A percentile compares a stretch with the other conserved stretches of the same genome.
These are phyloP conservation scores for Catunica adiposa DNA, from an alignment of 2,329 filamentous ascomycete species.

Conservation along the genomic window DNA sequence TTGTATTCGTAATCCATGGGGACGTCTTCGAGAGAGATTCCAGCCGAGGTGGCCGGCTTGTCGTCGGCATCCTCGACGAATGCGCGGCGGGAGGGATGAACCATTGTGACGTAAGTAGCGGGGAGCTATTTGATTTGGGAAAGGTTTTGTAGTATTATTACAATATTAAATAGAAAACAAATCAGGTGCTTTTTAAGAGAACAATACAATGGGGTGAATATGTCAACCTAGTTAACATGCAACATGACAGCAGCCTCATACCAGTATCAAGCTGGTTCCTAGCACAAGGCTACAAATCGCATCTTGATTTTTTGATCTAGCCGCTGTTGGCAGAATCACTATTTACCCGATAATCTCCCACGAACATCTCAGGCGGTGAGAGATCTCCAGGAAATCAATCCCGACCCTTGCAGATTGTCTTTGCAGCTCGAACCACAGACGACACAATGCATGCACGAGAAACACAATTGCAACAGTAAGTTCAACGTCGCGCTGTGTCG, in stretches of 20 bases:
- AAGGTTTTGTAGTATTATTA: not conserved
- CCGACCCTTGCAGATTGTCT: not conserved
- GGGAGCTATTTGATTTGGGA: slow-evolving; percentile 10
- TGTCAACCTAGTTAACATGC: not conserved
- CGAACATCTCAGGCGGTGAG: not conserved
- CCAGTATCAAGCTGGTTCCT: not conserved
- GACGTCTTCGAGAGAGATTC: slow-evolving; percentile 33
- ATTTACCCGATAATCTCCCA: slow-evolving; percentile 2
- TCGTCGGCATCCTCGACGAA: slow-evolving; percentile 74
- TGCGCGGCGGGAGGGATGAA: slow-evolving; percentile 81
- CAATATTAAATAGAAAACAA: not conserved
- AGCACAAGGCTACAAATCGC: not conserved
- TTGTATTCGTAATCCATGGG: slow-evolving; percentile 69
- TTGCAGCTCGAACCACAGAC: not conserved
- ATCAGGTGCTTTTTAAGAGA: not conserved
- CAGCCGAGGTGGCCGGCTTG: slow-evolving; percentile 24
- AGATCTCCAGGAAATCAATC: not conserved
- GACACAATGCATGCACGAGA: not conserved
- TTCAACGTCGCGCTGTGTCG: not conserved
- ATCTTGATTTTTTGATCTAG: not conserved
- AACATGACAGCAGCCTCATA: not conserved
- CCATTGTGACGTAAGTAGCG: slow-evolving; percentile 28
- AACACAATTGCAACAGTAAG: not conserved
- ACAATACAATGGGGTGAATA: not conserved
- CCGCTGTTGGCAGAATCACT: not conserved